These are phyloP conservation scores for Penicillium rolfsii DNA, from an alignment of 2,329 filamentous ascomycete genomes.

Conservation along the genomic window DNA sequence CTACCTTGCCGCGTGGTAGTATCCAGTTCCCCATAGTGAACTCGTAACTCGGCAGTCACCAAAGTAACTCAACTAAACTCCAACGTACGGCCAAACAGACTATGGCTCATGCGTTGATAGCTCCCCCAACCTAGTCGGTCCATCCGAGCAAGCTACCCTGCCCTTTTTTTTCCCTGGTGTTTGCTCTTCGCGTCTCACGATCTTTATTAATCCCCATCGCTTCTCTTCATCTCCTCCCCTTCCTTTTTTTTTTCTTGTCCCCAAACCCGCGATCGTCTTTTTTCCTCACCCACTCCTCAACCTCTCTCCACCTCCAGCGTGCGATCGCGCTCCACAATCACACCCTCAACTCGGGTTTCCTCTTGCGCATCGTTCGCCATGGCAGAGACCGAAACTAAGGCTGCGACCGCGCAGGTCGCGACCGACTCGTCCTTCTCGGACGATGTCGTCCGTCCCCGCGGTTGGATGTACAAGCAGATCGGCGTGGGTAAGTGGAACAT, in stretches of 20 bases:
- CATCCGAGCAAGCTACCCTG: conserved; percentile 2
- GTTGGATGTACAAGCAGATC: conserved; percentile 61
- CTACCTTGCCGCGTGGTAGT: conserved; percentile 28
- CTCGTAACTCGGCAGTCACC: too few relatives aligned
- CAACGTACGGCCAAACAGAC: not conserved
- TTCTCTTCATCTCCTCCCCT: conserved; percentile 3
- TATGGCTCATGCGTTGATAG: conserved; percentile 4
- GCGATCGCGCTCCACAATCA: not conserved
- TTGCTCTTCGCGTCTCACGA: not conserved
- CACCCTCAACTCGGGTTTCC: not conserved
- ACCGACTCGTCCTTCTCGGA: conserved; percentile 8
- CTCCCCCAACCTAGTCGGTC: not conserved
- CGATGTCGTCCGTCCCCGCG: conserved; percentile 15
- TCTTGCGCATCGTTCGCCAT: conserved; percentile 11
- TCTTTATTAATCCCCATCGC: not conserved
- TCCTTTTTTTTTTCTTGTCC: not conserved
- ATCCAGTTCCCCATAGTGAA: conserved; percentile 3
- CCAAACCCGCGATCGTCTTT: not conserved
- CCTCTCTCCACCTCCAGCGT: not conserved
- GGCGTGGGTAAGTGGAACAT: conserved; percentile 55
- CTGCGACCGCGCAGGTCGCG: conserved; percentile 9
- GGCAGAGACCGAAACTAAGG: conserved; percentile 19
- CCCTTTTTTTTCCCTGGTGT: not conserved
- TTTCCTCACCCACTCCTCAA: not conserved
- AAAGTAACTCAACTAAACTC: too few relatives aligned